Evolutionary conservation across 805 yeast genomes (phyloP).

Genomic region (Spathaspora girioi): DNA sequence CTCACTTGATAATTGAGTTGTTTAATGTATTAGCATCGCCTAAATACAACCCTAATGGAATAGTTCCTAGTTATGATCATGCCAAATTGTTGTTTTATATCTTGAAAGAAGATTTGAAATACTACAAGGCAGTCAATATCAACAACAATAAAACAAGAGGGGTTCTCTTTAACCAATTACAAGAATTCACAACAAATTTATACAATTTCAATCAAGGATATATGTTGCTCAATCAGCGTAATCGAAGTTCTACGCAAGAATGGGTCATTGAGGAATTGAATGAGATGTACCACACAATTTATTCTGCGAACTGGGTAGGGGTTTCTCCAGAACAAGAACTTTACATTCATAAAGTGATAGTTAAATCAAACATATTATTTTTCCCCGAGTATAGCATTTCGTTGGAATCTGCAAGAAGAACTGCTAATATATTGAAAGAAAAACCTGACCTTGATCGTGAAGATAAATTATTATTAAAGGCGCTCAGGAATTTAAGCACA

Average conservation of each 20-base stretch:
- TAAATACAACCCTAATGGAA: conserved; percentile 12
- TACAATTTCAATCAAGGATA: conserved; percentile 21
- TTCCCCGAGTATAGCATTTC: not conserved
- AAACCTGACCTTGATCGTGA: conserved; percentile 9
- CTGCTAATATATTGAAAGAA: conserved; percentile 10
- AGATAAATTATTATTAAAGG: conserved; percentile 17
- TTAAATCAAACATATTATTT: conserved; percentile 26
- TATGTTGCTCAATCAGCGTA: conserved; percentile 8
- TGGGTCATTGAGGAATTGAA: conserved; percentile 9
- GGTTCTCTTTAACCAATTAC: conserved; percentile 21
- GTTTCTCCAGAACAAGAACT: conserved; percentile 11
- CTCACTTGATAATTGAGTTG: conserved; percentile 23
- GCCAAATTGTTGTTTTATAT: conserved; percentile 25
- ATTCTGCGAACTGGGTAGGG: conserved; percentile 22
- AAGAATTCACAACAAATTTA: conserved; percentile 16
- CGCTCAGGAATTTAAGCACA: conserved; percentile 15
- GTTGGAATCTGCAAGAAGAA: not conserved
- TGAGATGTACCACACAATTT: conserved; percentile 21
- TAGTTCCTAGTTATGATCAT: conserved; percentile 13
- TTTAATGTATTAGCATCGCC: conserved; percentile 18
- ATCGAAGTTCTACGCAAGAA: conserved; percentile 1
- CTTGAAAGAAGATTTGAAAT: conserved; percentile 15
- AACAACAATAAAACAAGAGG: conserved; percentile 8
- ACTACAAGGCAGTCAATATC: conserved; percentile 12
- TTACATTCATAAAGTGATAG: conserved; percentile 14